A percentile compares a stretch with the other conserved stretches of the same genome.
Evolutionary conservation across 2,329 filamentous ascomycete species (phyloP).

Genomic region (Ramularia collo-cygni): DNA sequence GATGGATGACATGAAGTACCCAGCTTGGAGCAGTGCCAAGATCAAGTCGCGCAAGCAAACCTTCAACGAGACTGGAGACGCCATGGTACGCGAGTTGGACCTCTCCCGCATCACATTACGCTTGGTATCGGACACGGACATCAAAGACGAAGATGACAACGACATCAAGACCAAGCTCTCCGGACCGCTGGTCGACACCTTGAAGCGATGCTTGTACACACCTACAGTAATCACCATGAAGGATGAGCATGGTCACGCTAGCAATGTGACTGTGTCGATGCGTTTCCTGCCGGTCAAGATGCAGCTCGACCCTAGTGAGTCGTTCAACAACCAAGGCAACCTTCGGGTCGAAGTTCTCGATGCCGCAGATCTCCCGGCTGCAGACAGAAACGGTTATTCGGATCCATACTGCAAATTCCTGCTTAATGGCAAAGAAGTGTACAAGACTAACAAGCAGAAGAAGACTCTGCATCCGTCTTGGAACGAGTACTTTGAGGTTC

Average conservation of each 20-base stretch:
- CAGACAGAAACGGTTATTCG: constrained; percentile 92
- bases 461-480: constrained; percentile 91
- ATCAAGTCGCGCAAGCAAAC: constrained; percentile 61
- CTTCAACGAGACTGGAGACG: constrained; percentile 89
- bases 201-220: constrained; percentile 79
- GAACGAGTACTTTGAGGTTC: constrained; percentile 92
- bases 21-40: constrained; percentile 75
- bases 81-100: constrained; percentile 93
- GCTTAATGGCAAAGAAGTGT: constrained; percentile 79
- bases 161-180: constrained; percentile 73
- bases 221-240: constrained; percentile 75
- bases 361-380: constrained; percentile 78
- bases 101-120: constrained; percentile 89
- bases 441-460: constrained; percentile 94
- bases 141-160: constrained; percentile 62
- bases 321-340: constrained; percentile 97
- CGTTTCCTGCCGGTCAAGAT: constrained; percentile 95
- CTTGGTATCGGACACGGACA: constrained; percentile 71
- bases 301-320: constrained; percentile 87
- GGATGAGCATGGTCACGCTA: constrained; percentile 67
- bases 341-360: constrained; percentile 91
- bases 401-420: constrained; percentile 96
- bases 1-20: constrained; percentile 92
- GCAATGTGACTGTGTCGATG: constrained; percentile 80
- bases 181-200: constrained; percentile 76